These are phyloP conservation scores for Arctium minus DNA, from an alignment of 129 eudicot species.

Conservation along the genomic window DNA sequence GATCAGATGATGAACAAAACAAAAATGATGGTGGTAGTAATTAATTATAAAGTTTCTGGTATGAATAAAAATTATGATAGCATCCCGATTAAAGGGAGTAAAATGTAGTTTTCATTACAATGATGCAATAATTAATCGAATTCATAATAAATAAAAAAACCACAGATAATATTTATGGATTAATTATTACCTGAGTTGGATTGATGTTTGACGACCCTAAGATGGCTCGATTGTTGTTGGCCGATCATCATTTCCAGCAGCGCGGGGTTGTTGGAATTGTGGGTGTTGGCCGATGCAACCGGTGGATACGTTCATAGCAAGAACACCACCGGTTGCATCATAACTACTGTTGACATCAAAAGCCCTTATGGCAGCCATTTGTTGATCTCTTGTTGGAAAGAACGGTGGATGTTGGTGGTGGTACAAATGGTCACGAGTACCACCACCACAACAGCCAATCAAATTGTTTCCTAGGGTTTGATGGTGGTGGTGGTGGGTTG, in stretches of 20 bases:
- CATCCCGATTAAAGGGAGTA: constrained; percentile 2
- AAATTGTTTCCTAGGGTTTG: constrained; percentile 40
- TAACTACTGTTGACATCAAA: constrained; percentile 45
- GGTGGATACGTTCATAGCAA: constrained; percentile 60
- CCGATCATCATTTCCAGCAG: constrained; percentile 49
- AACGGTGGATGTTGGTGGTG: constrained; percentile 54
- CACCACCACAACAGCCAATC: constrained; percentile 39
- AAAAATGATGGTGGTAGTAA: constrained; percentile 3
- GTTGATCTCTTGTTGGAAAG: constrained; percentile 46
- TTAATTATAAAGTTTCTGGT: constrained; percentile 25
- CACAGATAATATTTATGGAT: constrained; percentile 9
- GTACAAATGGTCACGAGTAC: constrained; percentile 35
- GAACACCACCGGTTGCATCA: constrained; percentile 45
- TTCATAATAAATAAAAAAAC: background rate
- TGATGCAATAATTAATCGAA: constrained; percentile 27
- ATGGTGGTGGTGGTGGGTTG: constrained; percentile 42
- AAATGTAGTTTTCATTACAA: constrained; percentile 29
- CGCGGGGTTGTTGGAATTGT: constrained; percentile 51
- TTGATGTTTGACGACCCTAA: constrained; percentile 23
- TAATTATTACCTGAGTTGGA: constrained; percentile 19
- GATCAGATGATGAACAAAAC: background rate
- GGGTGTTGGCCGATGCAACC: constrained; percentile 49
- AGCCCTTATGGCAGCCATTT: constrained; percentile 35
- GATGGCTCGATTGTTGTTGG: constrained; percentile 61
- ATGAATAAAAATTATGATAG: constrained; percentile 21